Evolutionary conservation across 2,329 filamentous ascomycete species (phyloP).

Genomic region (Arachnopeziza araneosa): DNA sequence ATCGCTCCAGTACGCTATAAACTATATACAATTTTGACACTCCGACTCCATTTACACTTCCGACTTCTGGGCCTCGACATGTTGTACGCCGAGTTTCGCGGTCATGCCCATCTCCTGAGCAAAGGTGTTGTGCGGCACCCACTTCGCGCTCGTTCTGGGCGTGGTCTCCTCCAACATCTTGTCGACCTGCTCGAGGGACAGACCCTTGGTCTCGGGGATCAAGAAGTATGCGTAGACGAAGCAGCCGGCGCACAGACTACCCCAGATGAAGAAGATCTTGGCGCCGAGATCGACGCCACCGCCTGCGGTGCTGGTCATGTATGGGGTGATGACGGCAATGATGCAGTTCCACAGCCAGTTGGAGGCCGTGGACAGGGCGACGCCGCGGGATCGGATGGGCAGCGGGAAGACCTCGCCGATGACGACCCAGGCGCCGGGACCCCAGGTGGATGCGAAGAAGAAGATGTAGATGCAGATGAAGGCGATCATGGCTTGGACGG

Average conservation of each 20-base stretch:
- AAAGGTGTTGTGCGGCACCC: conserved; percentile 22
- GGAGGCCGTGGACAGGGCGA: conserved; percentile 76
- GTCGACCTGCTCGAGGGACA: conserved; percentile 67
- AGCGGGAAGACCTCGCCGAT: conserved; percentile 88
- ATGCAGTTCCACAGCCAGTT: conserved; percentile 80
- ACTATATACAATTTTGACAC: too few relatives aligned
- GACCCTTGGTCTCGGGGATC: conserved; percentile 68
- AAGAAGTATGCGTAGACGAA: conserved; percentile 49
- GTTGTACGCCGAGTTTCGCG: conserved; percentile 6
- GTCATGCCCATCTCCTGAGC: conserved; percentile 20
- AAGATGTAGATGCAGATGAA: conserved; percentile 78
- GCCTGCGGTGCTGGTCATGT: conserved; percentile 11
- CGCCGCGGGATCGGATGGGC: conserved; percentile 73
- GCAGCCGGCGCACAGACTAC: conserved; percentile 48
- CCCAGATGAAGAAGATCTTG: conserved; percentile 57
- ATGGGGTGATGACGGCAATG: conserved; percentile 17
- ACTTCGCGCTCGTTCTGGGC: conserved; percentile 31
- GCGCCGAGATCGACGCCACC: conserved; percentile 14
- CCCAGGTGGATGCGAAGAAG: conserved; percentile 79
- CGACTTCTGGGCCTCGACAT: conserved; percentile 3
- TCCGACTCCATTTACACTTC: neutral
- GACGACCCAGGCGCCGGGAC: conserved; percentile 69
- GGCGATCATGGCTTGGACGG: conserved; percentile 31
- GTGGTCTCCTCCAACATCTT: conserved; percentile 48
- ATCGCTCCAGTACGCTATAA: too few relatives aligned